These are phyloP conservation scores for Protomyces gravidus DNA, from an alignment of 1,139 yeast genomes.

Conservation along the genomic window DNA sequence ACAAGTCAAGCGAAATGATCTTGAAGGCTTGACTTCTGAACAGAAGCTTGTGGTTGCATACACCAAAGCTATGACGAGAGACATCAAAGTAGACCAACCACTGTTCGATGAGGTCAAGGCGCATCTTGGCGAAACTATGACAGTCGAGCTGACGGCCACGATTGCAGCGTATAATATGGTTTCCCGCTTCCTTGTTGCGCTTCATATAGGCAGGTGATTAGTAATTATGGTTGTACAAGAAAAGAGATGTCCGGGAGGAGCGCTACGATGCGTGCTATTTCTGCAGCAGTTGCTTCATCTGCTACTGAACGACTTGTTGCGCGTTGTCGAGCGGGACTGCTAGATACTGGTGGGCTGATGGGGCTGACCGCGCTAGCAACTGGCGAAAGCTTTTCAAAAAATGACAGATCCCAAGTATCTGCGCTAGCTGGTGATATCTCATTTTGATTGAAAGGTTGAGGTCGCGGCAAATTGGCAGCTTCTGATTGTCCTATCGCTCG, in stretches of 20 bases:
- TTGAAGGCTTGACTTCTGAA: background rate
- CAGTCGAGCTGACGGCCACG: constrained; percentile 18
- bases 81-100: background rate
- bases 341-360: background rate
- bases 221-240: background rate
- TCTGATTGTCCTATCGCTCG: too few species aligned
- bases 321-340: background rate
- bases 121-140: background rate
- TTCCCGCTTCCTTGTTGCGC: constrained; percentile 22
- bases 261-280: constrained; percentile 4
- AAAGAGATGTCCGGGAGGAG: constrained; percentile 8
- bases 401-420: constrained; percentile 18
- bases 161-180: constrained; percentile 22
- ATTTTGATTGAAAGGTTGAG: background rate
- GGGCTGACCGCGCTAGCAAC: background rate
- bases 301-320: background rate
- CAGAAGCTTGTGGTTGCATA: background rate
- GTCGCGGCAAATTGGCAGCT: background rate
- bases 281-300: background rate
- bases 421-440: background rate
- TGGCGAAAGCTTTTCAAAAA: background rate
- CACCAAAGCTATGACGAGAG: constrained; percentile 9
- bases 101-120: constrained; percentile 5
- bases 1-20: background rate
- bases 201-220: constrained; percentile 3